Conservation (phyloP, 164 flowering plant genomes). For the grape (Vitis vinifera) region DNA sequence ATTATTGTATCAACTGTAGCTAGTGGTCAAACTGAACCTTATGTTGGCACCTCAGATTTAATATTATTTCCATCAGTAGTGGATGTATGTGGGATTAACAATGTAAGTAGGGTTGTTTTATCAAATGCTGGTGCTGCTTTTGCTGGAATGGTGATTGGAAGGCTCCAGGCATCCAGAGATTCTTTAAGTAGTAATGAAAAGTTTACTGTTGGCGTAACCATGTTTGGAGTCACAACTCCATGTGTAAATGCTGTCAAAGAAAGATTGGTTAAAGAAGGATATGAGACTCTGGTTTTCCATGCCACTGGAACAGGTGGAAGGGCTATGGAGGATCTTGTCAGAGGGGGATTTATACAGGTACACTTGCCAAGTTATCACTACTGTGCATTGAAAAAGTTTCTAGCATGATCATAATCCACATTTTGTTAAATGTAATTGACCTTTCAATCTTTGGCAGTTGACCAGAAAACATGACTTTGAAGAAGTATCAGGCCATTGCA, state of each 20-base stretch:
- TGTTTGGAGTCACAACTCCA: slow-evolving; percentile 99
- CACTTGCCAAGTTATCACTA: not conserved
- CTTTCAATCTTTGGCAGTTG: not conserved
- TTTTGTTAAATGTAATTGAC: not conserved
- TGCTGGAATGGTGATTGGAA: slow-evolving; percentile 86
- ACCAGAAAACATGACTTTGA: not conserved
- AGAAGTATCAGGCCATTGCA: not conserved
- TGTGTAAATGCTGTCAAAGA: slow-evolving; percentile 84
- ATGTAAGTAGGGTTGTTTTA: slow-evolving; percentile 64
- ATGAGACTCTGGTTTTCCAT: slow-evolving; percentile 85
- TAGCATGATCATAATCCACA: not conserved
- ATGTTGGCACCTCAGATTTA: slow-evolving; percentile 84
- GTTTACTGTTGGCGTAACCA: slow-evolving; percentile 79
- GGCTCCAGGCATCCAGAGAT: slow-evolving; percentile 26
- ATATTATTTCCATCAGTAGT: slow-evolving; percentile 87
- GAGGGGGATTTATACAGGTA: slow-evolving; percentile 88
- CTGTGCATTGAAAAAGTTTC: not conserved
- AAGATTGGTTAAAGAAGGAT: slow-evolving; percentile 71
- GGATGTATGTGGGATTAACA: slow-evolving; percentile 87
- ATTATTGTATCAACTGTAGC: slow-evolving; percentile 87
- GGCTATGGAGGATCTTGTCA: slow-evolving; percentile 91
- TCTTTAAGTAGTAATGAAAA: slow-evolving; percentile 24
- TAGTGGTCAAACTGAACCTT: slow-evolving; percentile 80
- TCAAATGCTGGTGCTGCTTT: slow-evolving; percentile 90
- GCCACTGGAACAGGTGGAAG: slow-evolving; percentile 98